Evolutionary conservation across 2,329 filamentous ascomycete genomes (phyloP).

Genomic region (Calycina marina): DNA sequence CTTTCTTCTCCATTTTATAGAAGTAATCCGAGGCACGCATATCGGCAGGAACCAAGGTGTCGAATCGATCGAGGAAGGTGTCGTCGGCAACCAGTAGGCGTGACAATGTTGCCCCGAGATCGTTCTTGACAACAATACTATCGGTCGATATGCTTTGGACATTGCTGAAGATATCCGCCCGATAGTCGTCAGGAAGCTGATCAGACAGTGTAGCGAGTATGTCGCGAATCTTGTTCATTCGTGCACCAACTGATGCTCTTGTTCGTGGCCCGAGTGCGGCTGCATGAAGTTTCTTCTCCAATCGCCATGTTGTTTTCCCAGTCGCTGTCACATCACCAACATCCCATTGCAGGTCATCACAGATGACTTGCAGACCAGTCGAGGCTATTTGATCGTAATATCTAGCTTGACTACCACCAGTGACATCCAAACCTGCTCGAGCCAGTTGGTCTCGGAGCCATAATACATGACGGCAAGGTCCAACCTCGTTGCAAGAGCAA

Average conservation of each 20-base stretch:
- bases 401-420: constrained; percentile 1
- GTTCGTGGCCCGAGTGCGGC: constrained; percentile 6
- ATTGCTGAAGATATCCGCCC: constrained; percentile 12
- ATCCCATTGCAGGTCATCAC: constrained; percentile 17
- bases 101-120: constrained; percentile 17
- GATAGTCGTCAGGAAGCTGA: constrained; percentile 12
- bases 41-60: constrained; percentile 12
- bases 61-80: constrained; percentile 13
- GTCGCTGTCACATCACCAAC: constrained; percentile 10
- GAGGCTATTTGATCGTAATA: constrained; percentile 14
- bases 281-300: constrained; percentile 11
- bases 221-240: constrained; percentile 14
- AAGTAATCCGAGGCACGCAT: constrained; percentile 15
- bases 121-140: constrained; percentile 9
- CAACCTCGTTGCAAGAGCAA: constrained; percentile 12
- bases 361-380: constrained; percentile 15
- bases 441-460: constrained; percentile 15
- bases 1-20: constrained; percentile 14
- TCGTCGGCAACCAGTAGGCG: constrained; percentile 16
- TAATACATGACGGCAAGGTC: constrained; percentile 12
- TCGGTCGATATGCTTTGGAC: constrained; percentile 9
- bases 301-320: constrained; percentile 14
- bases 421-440: constrained; percentile 2
- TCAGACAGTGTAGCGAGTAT: constrained; percentile 18
- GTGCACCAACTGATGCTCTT: constrained; percentile 7